Conservation (phyloP, 352 stramenopile species). For the Albugo candida region DNA sequence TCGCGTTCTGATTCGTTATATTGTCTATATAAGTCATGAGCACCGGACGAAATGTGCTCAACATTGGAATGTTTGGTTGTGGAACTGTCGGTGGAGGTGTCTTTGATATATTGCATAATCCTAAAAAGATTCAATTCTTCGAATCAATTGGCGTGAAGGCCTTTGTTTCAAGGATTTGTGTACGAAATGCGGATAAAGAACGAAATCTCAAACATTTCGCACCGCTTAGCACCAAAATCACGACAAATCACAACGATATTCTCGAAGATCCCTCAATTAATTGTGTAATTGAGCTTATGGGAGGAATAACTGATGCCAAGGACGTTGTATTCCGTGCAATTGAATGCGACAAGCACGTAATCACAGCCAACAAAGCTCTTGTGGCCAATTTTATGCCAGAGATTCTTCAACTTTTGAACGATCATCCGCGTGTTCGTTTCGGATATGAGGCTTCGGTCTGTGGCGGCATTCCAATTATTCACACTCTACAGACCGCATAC, state of each 20-base stretch:
- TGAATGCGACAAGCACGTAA: conserved; percentile 82
- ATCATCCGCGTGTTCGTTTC: conserved; percentile 73
- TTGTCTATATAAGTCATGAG: too few relatives aligned
- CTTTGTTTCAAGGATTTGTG: conserved; percentile 74
- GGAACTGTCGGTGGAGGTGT: conserved; percentile 77
- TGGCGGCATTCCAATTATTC: conserved; percentile 94
- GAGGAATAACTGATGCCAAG: conserved; percentile 86
- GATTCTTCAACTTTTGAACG: conserved; percentile 64
- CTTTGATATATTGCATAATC: conserved; percentile 69
- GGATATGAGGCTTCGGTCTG: conserved; percentile 91
- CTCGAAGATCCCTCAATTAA: conserved; percentile 87
- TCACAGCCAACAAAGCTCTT: conserved; percentile 95
- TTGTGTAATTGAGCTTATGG: conserved; percentile 93
- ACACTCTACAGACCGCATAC: conserved; percentile 87
- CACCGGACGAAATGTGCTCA: conserved; percentile 12
- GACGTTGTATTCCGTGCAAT: conserved; percentile 85
- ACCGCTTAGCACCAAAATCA: conserved; percentile 26
- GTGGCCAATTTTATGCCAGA: conserved; percentile 87
- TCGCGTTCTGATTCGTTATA: too few relatives aligned
- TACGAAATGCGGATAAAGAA: conserved; percentile 56
- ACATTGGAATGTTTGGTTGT: conserved; percentile 78
- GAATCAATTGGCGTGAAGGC: conserved; percentile 41
- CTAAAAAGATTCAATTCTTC: conserved; percentile 27
- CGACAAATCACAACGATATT: conserved; percentile 62
- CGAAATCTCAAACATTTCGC: conserved; percentile 37